Evolutionary conservation across 2,329 filamentous ascomycete species (phyloP), one percentile per base, ranked within the genome.

Genomic region (Epichloe coenophiala): DNA sequence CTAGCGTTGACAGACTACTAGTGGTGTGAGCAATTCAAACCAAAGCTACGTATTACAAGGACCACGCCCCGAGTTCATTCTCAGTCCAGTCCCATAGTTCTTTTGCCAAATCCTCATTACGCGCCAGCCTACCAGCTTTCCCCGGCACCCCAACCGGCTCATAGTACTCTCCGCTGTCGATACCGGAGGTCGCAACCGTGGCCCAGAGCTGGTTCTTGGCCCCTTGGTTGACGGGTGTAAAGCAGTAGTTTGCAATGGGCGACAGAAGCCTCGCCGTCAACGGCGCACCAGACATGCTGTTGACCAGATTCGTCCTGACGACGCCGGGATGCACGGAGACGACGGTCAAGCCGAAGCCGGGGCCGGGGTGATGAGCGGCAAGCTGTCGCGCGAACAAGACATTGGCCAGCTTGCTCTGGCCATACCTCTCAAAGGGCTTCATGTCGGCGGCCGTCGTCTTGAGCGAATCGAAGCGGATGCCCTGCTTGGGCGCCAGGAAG

Each of bases 201-300:
- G 67, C 69, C 71, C 71, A 73, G 3, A 74, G 59, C 58, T 72
- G 69, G 50, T 69, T 71, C 53, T 58, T 61, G 3, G 59, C 65
- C 0, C 71, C 71, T 31, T 63, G 52, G 21, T 64, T 59, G 8
- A 61, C 58, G 11, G 62, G 49, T 1, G 55, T 53, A 9, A 63
- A 51, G 11, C 60, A 46, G 17, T 51, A 52, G 31, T 46, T 55
- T 11, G 44, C 54, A 6, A 62, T 8, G 15, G 48, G 53, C 4
- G 43, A 40, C 5, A 61, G 8, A 17, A 48, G 15, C n/a, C 51
- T 54, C 6, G 54, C 33, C 6, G 53, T 33, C 15, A 35, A 39
- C 9, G 51, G 45, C 6, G 55, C 45, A 5, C 48, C 51, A 17
- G 51, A 55, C 31, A 52, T 54, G 5, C 51, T 31, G 2, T 53